Conservation (phyloP, 108 stramenopile genomes). For the Nitzschia sp. region DNA sequence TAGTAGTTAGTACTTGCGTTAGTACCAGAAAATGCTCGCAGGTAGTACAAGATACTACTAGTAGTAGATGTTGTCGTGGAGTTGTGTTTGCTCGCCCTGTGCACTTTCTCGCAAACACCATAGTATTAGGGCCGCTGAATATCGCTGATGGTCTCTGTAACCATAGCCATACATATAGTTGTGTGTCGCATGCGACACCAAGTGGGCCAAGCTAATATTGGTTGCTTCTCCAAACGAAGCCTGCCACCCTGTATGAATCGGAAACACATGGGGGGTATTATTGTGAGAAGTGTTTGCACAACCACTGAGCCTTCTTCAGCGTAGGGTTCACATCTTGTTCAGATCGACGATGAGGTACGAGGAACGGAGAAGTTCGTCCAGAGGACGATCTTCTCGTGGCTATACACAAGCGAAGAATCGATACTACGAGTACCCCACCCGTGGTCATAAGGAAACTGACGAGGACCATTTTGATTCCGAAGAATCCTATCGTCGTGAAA, state of each 20-base stretch:
- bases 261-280: no score
- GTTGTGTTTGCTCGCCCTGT: no score
- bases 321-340: neutral
- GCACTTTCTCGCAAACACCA: no score
- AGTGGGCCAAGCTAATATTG: neutral
- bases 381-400: neutral
- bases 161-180: neutral
- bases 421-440: slow-evolving; percentile 3
- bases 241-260: no score
- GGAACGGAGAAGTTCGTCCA: slow-evolving; percentile 1
- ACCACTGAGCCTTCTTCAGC: neutral
- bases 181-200: neutral
- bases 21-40: no score
- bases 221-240: neutral
- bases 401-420: slow-evolving; percentile 7
- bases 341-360: slow-evolving; percentile 11
- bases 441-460: neutral
- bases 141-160: neutral
- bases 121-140: neutral
- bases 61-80: no score
- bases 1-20: no score
- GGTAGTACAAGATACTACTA: no score
- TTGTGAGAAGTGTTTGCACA: no score
- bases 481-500: neutral
- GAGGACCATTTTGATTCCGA: neutral